phyloP scores from a whole-genome alignment of 306 rosid genomes.

The apple (Malus domestica) region DNA sequence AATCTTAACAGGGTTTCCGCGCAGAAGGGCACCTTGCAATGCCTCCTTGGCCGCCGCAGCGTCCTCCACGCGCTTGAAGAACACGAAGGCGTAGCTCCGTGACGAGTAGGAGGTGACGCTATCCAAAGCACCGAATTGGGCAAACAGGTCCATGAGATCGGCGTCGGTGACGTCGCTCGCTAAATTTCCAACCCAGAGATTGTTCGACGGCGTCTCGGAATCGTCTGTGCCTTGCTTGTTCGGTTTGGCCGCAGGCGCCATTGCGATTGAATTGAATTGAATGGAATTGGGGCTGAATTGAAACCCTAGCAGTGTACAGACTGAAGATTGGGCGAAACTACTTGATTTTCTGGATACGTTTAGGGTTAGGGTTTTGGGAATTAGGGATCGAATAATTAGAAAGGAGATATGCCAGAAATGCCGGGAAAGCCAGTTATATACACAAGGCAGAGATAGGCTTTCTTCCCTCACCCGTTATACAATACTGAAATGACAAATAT shows the following conservation, averaged over 20 bases:
- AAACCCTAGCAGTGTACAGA: neutral
- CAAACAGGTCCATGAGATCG: slow-evolving; percentile 74
- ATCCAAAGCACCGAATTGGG: slow-evolving; percentile 74
- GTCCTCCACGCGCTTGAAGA: slow-evolving; percentile 74
- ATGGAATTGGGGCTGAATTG: neutral
- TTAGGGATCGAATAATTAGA: neutral
- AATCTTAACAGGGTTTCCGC: slow-evolving; percentile 58
- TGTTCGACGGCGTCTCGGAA: slow-evolving; percentile 53
- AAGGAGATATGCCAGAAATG: neutral
- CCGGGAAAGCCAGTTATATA: too few relatives aligned
- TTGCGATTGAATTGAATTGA: slow-evolving; percentile 4
- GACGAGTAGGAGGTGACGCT: slow-evolving; percentile 74
- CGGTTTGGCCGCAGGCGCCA: slow-evolving; percentile 59
- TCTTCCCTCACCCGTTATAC: neutral
- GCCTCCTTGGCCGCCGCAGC: slow-evolving; percentile 86
- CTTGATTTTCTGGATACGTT: neutral
- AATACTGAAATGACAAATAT: neutral
- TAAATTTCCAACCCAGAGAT: slow-evolving; percentile 86
- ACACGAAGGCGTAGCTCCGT: slow-evolving; percentile 80
- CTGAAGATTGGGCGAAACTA: neutral
- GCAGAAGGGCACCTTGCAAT: slow-evolving; percentile 56
- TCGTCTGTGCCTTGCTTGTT: slow-evolving; percentile 41
- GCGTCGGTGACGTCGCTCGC: slow-evolving; percentile 64
- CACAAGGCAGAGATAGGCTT: too few relatives aligned
- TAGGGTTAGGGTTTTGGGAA: neutral